Evolutionary conservation across 331 rosid species (phyloP).

Genomic region (Quercus lobata): DNA sequence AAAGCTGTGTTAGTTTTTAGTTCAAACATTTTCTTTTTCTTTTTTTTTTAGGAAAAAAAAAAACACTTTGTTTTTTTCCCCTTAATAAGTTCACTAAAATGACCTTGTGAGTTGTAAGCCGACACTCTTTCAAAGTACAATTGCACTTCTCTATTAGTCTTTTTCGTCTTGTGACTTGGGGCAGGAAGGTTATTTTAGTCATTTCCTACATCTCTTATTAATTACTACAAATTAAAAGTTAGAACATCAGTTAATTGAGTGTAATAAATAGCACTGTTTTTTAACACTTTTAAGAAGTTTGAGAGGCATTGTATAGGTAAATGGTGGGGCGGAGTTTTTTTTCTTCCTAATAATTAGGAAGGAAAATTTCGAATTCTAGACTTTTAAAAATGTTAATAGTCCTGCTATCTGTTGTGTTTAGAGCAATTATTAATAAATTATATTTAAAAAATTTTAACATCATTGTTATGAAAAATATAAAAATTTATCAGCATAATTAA

Average conservation of each 20-base stretch:
- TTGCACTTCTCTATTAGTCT: background rate
- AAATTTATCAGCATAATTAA: no score
- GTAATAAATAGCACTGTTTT: no score
- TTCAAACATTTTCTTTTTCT: background rate
- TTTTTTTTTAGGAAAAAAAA: no score
- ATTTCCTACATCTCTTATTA: background rate
- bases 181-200: background rate
- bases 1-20: background rate
- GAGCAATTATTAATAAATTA: no score
- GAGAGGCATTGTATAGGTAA: no score
- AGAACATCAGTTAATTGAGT: no score
- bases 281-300: no score
- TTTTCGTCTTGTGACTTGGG: background rate
- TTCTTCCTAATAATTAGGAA: no score
- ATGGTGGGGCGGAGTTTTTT: background rate
- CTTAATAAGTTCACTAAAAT: slow-evolving; percentile 20
- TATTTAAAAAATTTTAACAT: accelerated
- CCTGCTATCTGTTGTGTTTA: accelerated
- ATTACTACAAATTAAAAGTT: no score
- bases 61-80: background rate
- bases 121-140: background rate
- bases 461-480: no score
- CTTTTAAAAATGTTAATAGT: no score
- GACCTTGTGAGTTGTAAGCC: slow-evolving; percentile 11
- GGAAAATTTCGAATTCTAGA: no score